Evolutionary conservation across 768 basidiomycete species (phyloP), one percentile per base, ranked within the genome.

Genomic region (Boletellus sp.): DNA sequence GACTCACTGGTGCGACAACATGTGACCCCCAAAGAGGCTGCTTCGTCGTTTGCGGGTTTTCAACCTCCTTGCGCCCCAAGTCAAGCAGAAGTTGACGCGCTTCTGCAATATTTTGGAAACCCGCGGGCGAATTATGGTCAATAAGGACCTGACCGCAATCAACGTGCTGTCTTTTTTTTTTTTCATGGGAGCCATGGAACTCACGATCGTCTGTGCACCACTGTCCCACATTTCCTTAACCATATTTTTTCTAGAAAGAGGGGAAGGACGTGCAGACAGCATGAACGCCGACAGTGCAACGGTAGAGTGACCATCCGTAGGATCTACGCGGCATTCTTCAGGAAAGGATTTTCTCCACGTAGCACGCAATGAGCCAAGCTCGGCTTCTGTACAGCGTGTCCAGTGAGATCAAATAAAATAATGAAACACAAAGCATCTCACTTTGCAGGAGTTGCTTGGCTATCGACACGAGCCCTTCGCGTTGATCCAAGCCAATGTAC

Each of bases 191-290:
- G 48, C 33, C 23, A 34, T 43, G 36, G 12, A 4, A 43, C 42
- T 50, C 57, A 94, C 90, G 42, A 96, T 83, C 20, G 83, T 79
- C 61, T 87, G 81, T 19, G 93, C 93, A 38, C 90, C 92, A 59
- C 90, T 91, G 40, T 88, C 78, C 94, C 94, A 97, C 77, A 97
- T 88, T 58, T 90, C 82, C 61, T 85, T 83, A 23, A 94, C 75
- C 39, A 92, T 62, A 2, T 74, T 70, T 68, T 82, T 85, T 52
- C 86, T 78, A 9, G 81, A 77, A 16, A 83, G 58, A 35, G 80
- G 65, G 2, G 78, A 81, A 5, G 83, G 71, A 16, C 93, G 71
- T 17, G 88, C 79, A n/a, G 88, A 84, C 2, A 99, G 71, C 63
- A 84, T 76, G 71, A 96, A 98, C 1, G 94, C 87, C 16, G 90